Evolutionary conservation across 176 grass and related monocot genomes (phyloP).

Genomic region (Tillandsia leiboldiana): DNA sequence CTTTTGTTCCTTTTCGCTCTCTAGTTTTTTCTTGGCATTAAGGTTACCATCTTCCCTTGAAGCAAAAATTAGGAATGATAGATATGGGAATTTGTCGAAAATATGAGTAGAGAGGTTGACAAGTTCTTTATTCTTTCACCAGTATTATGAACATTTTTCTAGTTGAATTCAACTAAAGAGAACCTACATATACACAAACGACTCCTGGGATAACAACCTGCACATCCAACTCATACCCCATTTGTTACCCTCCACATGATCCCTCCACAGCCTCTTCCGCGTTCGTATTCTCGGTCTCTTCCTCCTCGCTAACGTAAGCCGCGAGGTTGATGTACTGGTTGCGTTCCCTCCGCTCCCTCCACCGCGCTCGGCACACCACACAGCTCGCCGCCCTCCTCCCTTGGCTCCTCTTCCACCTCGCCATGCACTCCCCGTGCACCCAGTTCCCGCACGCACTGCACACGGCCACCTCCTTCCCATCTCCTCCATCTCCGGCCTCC

Average conservation of each 20-base stretch:
- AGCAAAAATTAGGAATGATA: too few relatives aligned
- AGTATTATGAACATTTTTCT: too few relatives aligned
- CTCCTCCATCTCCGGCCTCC: neutral
- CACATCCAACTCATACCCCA: too few relatives aligned
- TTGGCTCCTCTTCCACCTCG: slow-evolving; percentile 72
- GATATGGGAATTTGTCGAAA: too few relatives aligned
- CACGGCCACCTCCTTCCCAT: slow-evolving; percentile 24
- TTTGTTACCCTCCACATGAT: slow-evolving; percentile 30
- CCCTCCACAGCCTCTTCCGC: slow-evolving; percentile 14
- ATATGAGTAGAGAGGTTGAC: too few relatives aligned
- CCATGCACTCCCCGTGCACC: slow-evolving; percentile 77
- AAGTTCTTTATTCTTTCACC: too few relatives aligned
- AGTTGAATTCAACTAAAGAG: too few relatives aligned
- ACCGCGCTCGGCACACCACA: slow-evolving; percentile 81
- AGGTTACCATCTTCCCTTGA: too few relatives aligned
- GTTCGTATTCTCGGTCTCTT: slow-evolving; percentile 15
- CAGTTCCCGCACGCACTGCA: slow-evolving; percentile 75
- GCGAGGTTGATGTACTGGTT: slow-evolving; percentile 74
- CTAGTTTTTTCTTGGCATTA: too few relatives aligned
- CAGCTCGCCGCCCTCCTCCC: slow-evolving; percentile 59
- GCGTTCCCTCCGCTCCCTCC: slow-evolving; percentile 41
- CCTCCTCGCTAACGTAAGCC: slow-evolving; percentile 47
- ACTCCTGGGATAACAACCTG: too few relatives aligned
- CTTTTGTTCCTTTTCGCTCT: too few relatives aligned
- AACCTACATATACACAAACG: too few relatives aligned